These are phyloP conservation scores for Malbranchea zuffiana DNA, from an alignment of 2,329 filamentous ascomycete genomes.

Conservation along the genomic window DNA sequence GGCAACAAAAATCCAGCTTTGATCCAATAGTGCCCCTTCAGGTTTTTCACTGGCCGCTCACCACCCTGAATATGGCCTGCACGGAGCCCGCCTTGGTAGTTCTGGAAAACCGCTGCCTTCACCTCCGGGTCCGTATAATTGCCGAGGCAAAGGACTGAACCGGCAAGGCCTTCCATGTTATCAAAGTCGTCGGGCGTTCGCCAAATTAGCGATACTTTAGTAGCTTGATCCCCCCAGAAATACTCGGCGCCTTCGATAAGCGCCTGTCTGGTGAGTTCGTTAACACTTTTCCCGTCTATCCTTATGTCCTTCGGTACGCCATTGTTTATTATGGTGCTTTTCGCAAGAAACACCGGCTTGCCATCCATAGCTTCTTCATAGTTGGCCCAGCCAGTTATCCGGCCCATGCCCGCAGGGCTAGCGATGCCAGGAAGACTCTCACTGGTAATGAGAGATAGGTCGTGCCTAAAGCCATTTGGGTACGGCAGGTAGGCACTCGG, in stretches of 20 bases:
- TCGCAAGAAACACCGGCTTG: constrained; percentile 7
- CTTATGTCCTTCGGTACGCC: not conserved
- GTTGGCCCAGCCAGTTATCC: constrained; percentile 5
- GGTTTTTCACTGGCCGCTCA: not conserved
- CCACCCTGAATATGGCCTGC: not conserved
- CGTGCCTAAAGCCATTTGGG: constrained; percentile 9
- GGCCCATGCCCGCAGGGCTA: not conserved
- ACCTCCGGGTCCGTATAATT: not conserved
- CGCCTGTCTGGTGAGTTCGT: constrained; percentile 2
- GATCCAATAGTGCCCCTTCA: not conserved
- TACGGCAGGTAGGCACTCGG: constrained; percentile 7
- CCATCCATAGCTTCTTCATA: constrained; percentile 10
- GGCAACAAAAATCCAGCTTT: constrained; percentile 6
- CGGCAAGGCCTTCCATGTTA: not conserved
- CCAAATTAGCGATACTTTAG: no score
- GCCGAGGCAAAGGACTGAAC: constrained; percentile 5
- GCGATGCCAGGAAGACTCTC: constrained; percentile 1
- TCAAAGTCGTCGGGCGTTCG: constrained; percentile 3
- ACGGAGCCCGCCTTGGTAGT: not conserved
- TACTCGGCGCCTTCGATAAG: constrained; percentile 10
- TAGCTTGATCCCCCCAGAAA: constrained; percentile 7
- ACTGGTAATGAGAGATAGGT: constrained; percentile 9
- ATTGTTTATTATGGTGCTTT: not conserved
- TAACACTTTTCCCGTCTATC: not conserved
- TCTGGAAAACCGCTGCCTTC: constrained; percentile 9